Conservation (phyloP, 768 basidiomycete species). For the Phylloporus sp. region DNA sequence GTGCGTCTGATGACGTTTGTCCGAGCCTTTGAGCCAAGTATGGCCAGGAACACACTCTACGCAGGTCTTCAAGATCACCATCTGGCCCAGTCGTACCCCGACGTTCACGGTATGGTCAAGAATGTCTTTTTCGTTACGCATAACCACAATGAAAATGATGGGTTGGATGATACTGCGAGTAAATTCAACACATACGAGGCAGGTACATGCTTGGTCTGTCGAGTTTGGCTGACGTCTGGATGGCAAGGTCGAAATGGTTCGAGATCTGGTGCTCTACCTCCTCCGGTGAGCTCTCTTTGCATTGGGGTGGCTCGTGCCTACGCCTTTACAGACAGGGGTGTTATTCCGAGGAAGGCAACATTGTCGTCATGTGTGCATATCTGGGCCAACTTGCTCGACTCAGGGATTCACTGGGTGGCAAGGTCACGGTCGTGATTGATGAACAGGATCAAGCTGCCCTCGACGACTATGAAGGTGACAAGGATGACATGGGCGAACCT, state of each 20-base stretch:
- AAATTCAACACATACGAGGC: slow-evolving; percentile 72
- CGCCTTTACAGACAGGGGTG: slow-evolving; percentile 39
- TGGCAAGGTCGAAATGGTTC: slow-evolving; percentile 42
- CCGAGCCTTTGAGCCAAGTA: background rate
- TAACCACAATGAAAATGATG: slow-evolving; percentile 54
- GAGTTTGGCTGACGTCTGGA: background rate
- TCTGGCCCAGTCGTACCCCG: slow-evolving; percentile 45
- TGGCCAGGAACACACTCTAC: slow-evolving; percentile 54
- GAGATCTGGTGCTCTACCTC: slow-evolving; percentile 51
- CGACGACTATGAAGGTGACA: slow-evolving; percentile 44
- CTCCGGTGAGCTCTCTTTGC: slow-evolving; percentile 29
- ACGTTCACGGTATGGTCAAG: slow-evolving; percentile 57
- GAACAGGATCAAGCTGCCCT: slow-evolving; percentile 65
- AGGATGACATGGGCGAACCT: slow-evolving; percentile 32
- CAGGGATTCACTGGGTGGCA: slow-evolving; percentile 37
- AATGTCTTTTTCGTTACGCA: slow-evolving; percentile 71
- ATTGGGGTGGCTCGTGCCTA: background rate
- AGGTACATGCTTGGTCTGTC: slow-evolving; percentile 35
- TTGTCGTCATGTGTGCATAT: slow-evolving; percentile 54
- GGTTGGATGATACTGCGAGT: slow-evolving; percentile 55
- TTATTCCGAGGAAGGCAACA: slow-evolving; percentile 45
- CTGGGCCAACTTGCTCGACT: slow-evolving; percentile 47
- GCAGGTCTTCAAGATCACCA: slow-evolving; percentile 56
- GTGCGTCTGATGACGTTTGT: background rate
- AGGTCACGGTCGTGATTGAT: slow-evolving; percentile 63